A percentile compares a stretch with the other conserved stretches of the same genome.
These are phyloP conservation scores for Coemansia sp. DNA, from an alignment of 192 early-diverging fungal genomes.

Conservation along the genomic window DNA sequence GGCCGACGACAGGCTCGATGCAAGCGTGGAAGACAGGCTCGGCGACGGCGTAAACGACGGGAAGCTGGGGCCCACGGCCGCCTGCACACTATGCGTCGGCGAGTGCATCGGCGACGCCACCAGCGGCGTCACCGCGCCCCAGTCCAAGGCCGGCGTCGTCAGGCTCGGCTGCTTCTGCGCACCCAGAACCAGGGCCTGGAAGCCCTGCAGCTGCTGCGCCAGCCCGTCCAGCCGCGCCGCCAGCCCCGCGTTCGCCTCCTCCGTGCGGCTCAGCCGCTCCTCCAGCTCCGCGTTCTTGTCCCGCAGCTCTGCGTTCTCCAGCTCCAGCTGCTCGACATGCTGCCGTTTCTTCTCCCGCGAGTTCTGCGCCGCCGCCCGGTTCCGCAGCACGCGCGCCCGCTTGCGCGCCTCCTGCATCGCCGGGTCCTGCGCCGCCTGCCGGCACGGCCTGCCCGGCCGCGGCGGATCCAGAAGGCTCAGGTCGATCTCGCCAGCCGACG, in stretches of 20 bases:
- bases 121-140: slow-evolving; percentile 34
- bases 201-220: slow-evolving; percentile 43
- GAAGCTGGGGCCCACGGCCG: slow-evolving; percentile 10
- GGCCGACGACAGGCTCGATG: neutral
- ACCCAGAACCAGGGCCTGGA: slow-evolving; percentile 35
- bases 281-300: slow-evolving; percentile 49
- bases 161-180: slow-evolving; percentile 21
- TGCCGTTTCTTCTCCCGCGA: slow-evolving; percentile 89
- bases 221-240: slow-evolving; percentile 37
- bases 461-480: slow-evolving; percentile 40
- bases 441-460: slow-evolving; percentile 42
- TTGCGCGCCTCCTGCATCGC: slow-evolving; percentile 53
- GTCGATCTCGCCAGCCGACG: slow-evolving; percentile 35
- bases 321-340: slow-evolving; percentile 74
- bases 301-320: slow-evolving; percentile 64
- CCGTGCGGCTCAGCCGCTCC: slow-evolving; percentile 36
- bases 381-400: slow-evolving; percentile 81
- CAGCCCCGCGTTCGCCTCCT: slow-evolving; percentile 31
- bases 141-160: slow-evolving; percentile 20
- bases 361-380: slow-evolving; percentile 81
- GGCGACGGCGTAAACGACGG: slow-evolving; percentile 18
- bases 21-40: neutral
- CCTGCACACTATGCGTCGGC: slow-evolving; percentile 5
- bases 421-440: slow-evolving; percentile 39
- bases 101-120: slow-evolving; percentile 24